Percentiles rank a stretch among this genome's conserved stretches.
These are phyloP conservation scores for Theobroma grandiflorum DNA, from an alignment of 441 rosid species.

Conservation along the genomic window DNA sequence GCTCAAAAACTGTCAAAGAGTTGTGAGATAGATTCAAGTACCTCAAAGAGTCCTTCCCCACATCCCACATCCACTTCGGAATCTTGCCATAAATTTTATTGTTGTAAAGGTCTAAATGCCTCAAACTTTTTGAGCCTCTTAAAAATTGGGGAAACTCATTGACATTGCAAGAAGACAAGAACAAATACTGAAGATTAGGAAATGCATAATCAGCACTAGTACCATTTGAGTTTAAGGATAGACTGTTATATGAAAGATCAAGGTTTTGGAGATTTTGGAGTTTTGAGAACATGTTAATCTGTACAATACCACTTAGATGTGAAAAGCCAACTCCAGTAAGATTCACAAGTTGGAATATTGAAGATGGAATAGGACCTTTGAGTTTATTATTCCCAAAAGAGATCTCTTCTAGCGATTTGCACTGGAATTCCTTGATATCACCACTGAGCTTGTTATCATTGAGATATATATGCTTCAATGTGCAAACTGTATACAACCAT, in stretches of 20 bases:
- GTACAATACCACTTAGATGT: constrained; percentile 4
- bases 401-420: neutral
- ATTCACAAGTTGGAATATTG: too few relatives aligned
- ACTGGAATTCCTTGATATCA: neutral
- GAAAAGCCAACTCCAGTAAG: too few relatives aligned
- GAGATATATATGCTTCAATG: neutral
- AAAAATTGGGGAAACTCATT: constrained; percentile 27
- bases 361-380: neutral
- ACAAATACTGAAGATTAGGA: neutral
- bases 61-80: neutral
- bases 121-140: neutral
- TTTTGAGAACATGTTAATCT: constrained; percentile 4
- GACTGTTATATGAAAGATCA: constrained; percentile 13
- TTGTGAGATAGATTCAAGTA: constrained; percentile 29
- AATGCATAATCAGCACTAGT: neutral
- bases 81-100: constrained; percentile 27
- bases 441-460: constrained; percentile 10
- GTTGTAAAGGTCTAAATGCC: constrained; percentile 22
- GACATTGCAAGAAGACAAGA: constrained; percentile 18
- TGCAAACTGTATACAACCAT: neutral
- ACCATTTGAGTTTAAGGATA: neutral
- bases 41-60: neutral
- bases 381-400: constrained; percentile 10
- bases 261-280: neutral
- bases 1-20: constrained; percentile 18